Percentiles rank a stretch among this genome's conserved stretches.
These are phyloP conservation scores for Aspergillus sp. DNA, from an alignment of 2,329 filamentous ascomycete genomes.

Conservation along the genomic window DNA sequence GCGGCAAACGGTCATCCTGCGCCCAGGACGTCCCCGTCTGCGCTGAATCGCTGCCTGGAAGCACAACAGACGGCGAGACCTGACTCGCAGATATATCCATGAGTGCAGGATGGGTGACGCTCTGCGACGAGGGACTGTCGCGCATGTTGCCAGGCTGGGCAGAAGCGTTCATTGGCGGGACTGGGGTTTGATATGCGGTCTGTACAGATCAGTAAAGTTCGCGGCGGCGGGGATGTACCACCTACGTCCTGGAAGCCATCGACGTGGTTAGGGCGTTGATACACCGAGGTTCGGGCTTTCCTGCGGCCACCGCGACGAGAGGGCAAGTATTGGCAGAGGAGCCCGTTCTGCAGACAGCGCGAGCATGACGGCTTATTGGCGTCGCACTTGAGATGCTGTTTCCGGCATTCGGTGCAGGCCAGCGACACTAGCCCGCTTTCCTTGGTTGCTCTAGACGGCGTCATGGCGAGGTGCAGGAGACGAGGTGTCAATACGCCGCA, in stretches of 20 bases:
- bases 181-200: conserved; percentile 5
- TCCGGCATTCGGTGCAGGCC: conserved; percentile 39
- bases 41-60: conserved; percentile 9
- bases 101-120: conserved; percentile 7
- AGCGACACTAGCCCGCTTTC: conserved; percentile 21
- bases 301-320: conserved; percentile 54
- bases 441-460: conserved; percentile 4
- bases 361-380: conserved; percentile 54
- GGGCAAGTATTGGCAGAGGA: conserved; percentile 58
- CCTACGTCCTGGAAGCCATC: neutral
- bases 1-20: conserved; percentile 28
- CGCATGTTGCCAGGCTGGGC: conserved; percentile 12
- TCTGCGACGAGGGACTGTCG: conserved; percentile 10
- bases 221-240: neutral
- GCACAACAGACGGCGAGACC: conserved; percentile 14
- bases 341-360: conserved; percentile 50
- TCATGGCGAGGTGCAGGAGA: conserved; percentile 2
- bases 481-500: neutral
- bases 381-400: conserved; percentile 65
- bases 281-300: conserved; percentile 14
- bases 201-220: conserved; percentile 1
- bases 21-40: conserved; percentile 5
- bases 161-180: conserved; percentile 2
- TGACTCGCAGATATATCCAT: conserved; percentile 11
- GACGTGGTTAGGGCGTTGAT: neutral